These are phyloP conservation scores for Geum urbanum DNA, from an alignment of 306 rosid species.

Conservation along the genomic window DNA sequence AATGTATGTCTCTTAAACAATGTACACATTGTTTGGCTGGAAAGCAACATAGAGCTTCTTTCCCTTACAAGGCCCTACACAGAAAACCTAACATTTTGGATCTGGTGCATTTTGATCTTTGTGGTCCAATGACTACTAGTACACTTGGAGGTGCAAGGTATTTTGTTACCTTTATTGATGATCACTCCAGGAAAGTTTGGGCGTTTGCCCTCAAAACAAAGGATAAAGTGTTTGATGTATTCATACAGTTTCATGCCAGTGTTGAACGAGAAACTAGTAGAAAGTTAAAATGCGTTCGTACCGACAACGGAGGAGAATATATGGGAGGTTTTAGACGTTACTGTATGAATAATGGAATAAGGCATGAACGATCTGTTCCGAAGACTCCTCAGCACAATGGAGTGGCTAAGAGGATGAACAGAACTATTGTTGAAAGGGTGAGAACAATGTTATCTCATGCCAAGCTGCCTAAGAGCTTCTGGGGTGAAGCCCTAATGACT, in stretches of 20 bases:
- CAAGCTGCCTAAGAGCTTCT: not conserved
- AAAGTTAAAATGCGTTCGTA: not conserved
- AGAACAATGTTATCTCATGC: conserved; percentile 2
- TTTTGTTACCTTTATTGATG: conserved; percentile 3
- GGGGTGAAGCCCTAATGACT: too few relatives aligned
- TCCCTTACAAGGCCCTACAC: too few relatives aligned
- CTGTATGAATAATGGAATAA: not conserved
- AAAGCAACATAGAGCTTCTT: not conserved
- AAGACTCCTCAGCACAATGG: conserved; percentile 7
- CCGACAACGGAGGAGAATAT: not conserved
- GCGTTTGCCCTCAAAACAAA: not conserved
- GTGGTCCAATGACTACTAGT: not conserved
- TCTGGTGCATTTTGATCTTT: not conserved
- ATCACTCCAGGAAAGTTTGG: conserved; percentile 5
- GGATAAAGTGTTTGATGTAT: not conserved
- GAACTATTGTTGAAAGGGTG: not conserved
- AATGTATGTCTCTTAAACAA: not conserved
- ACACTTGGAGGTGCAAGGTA: not conserved
- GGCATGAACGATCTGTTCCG: not conserved
- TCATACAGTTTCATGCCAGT: conserved; percentile 4
- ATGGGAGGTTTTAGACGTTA: not conserved
- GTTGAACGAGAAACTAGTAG: not conserved
- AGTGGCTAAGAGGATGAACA: conserved; percentile 6
- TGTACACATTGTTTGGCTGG: not conserved
- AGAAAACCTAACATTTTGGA: not conserved